Base-by-base conservation (phyloP, 177 flowering plant genomes). In the Vitis hybrid region DNA sequence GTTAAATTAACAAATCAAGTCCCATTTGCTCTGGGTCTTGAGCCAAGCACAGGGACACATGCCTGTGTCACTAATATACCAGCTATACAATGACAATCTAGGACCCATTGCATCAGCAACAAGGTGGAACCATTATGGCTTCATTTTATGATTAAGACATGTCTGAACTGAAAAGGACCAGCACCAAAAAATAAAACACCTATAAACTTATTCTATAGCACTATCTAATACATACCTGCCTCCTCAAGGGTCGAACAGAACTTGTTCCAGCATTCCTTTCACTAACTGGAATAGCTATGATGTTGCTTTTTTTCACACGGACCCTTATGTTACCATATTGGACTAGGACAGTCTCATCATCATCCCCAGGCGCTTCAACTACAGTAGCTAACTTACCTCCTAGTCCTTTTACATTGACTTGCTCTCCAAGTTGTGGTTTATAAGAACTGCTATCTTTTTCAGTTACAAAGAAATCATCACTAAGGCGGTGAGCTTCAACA, bases 351-450 rank as follows among this genome's bases (percentile, higher is more conserved):
- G 82, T 84, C 26, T 73, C 89, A 78, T 88, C 92, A 67, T 86
- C 92, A 67, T 86, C 86, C 13, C 71, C 88, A 57, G 90, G 81
- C 59, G 82, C 79, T 85, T 92, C 95, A 71, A 88, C 83, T 50
- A 92, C 84, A 58, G 94, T 88, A 57, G 90, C 95, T 69, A 87
- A 59, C 83, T 91, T 92, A 71, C 79, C 71, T 70, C 97, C 91
- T 59, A 90, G 79, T 63, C 86, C 84, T 69, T 70, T 83, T 14
- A 92, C 84, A 77, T 53, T 78, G 68, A 94, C 92, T 68, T 83
- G 84, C 52, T 94, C 96, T 48, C 99, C 97, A 63, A 76, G 14
- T 77, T 88, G 82, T 3, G 93, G 95, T 31, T 73, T 66, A 62
- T 85, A 80, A 7, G 81, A 74, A 71, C 50, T 75, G 16, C n/a